Conservation (phyloP, 202 grass and related monocot genomes). For the Eragrostis tef region DNA sequence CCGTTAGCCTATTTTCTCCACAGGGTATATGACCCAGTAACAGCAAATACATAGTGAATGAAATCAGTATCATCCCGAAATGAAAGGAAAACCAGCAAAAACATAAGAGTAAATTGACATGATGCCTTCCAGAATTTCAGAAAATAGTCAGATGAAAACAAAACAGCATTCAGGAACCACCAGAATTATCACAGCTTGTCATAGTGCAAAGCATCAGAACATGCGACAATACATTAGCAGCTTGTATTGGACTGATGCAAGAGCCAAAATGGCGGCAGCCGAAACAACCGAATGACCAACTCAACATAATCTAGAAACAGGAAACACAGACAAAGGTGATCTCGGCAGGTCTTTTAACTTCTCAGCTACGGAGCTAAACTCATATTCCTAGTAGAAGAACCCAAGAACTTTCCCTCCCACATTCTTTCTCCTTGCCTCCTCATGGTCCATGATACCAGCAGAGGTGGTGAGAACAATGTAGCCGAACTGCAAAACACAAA, state of each 20-base stretch:
- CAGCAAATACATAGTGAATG: background rate
- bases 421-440: conserved; percentile 57
- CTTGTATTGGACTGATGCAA: background rate
- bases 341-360: background rate
- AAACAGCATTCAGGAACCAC: background rate
- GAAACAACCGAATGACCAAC: background rate
- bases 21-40: no score
- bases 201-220: background rate
- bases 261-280: background rate
- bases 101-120: no score
- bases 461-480: conserved; percentile 55
- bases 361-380: background rate
- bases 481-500: conserved; percentile 45
- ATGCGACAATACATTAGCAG: background rate
- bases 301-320: background rate
- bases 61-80: background rate
- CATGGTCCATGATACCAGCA: conserved; percentile 55
- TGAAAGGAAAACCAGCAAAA: background rate
- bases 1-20: no score
- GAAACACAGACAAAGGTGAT: background rate
- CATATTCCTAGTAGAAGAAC: conserved; percentile 54
- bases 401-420: conserved; percentile 51
- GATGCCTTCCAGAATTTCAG: no score
- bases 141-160: background rate
- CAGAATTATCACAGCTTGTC: background rate